Conservation (phyloP, 495 filamentous ascomycete genomes). For the Aspergillus cristatus region DNA sequence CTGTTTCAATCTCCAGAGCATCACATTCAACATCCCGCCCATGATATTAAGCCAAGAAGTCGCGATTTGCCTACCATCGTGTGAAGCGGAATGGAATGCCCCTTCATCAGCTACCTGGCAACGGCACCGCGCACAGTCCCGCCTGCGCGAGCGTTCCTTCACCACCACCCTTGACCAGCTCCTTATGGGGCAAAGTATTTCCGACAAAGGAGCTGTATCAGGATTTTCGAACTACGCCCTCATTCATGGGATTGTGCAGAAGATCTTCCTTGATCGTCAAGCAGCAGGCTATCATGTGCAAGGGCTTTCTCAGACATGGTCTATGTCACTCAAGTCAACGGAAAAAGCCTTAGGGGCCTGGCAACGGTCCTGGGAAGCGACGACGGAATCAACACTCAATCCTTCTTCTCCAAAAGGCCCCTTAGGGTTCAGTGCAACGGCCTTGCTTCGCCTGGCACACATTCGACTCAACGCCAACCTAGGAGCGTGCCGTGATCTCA, state of each 20-base stretch:
- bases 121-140: background rate
- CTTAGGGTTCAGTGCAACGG: slow-evolving; percentile 25
- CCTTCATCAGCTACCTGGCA: background rate
- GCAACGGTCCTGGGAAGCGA: slow-evolving; percentile 18
- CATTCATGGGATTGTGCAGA: slow-evolving; percentile 24
- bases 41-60: slow-evolving; percentile 21
- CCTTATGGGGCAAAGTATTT: background rate
- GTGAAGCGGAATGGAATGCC: slow-evolving; percentile 16
- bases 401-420: slow-evolving; percentile 28
- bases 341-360: slow-evolving; percentile 31
- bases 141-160: slow-evolving; percentile 1
- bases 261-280: slow-evolving; percentile 20
- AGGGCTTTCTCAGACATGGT: no score
- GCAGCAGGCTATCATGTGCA: slow-evolving; percentile 13
- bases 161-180: slow-evolving; percentile 3
- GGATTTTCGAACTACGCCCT: slow-evolving; percentile 23
- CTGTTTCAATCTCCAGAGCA: slow-evolving; percentile 24
- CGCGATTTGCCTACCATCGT: slow-evolving; percentile 12
- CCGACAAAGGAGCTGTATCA: slow-evolving; percentile 2
- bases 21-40: slow-evolving; percentile 25
- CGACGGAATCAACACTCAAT: slow-evolving; percentile 16
- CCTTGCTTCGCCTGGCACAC: slow-evolving; percentile 29
- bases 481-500: slow-evolving; percentile 17
- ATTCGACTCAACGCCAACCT: slow-evolving; percentile 24
- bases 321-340: slow-evolving; percentile 16